Conservation (phyloP, 2,329 filamentous ascomycete genomes). For the Rhexocercosporidium sp. region DNA sequence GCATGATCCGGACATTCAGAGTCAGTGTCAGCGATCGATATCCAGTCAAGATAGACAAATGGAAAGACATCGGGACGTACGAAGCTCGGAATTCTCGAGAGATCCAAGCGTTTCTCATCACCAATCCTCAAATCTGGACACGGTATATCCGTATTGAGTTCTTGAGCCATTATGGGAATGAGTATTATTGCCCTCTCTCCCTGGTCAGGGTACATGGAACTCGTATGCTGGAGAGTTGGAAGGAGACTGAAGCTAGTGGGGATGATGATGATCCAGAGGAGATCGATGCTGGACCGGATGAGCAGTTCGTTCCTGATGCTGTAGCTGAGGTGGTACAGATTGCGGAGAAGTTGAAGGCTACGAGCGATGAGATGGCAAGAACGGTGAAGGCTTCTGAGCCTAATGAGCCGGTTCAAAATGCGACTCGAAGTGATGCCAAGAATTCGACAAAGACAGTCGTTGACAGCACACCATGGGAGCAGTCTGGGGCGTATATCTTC, state of each 20-base stretch:
- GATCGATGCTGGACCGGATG: conserved; percentile 25
- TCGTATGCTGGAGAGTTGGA: conserved; percentile 91
- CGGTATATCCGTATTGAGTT: conserved; percentile 93
- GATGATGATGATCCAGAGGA: conserved; percentile 57
- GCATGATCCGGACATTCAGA: conserved; percentile 89
- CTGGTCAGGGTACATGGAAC: conserved; percentile 90
- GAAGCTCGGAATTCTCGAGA: conserved; percentile 92
- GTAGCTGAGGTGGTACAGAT: conserved; percentile 39
- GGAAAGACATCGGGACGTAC: conserved; percentile 86
- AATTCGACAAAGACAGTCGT: background rate
- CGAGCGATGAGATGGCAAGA: conserved; percentile 28
- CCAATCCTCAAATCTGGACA: conserved; percentile 94
- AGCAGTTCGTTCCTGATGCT: conserved; percentile 43
- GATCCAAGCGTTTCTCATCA: conserved; percentile 92
- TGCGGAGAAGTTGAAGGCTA: conserved; percentile 28
- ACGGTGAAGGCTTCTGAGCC: conserved; percentile 7
- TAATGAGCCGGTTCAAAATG: conserved; percentile 4
- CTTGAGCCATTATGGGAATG: conserved; percentile 90
- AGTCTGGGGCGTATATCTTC: conserved; percentile 22
- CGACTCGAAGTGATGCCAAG: background rate
- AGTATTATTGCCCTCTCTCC: conserved; percentile 95
- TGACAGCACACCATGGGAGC: conserved; percentile 19
- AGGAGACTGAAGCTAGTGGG: conserved; percentile 77
- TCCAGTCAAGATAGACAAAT: conserved; percentile 89
- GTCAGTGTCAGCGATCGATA: conserved; percentile 95